phyloP scores from a whole-genome alignment of 371 early-diverging fungal species.

The Mortierella sp. region DNA sequence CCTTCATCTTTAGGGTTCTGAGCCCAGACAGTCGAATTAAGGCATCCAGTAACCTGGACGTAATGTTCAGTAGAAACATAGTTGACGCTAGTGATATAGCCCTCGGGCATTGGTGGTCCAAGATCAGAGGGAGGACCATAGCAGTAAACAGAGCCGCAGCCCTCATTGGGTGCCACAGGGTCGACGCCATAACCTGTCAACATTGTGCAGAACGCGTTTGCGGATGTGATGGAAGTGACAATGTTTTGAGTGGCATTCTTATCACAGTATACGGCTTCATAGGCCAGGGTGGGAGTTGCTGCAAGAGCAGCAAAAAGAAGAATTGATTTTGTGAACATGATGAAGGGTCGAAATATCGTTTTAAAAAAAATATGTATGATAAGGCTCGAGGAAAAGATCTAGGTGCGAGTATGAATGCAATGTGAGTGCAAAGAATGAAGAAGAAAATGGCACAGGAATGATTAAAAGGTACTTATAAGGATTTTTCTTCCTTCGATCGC shows the following conservation, averaged over 20 bases:
- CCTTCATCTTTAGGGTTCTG: conserved; percentile 61
- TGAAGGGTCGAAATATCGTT: not conserved
- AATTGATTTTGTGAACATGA: conserved; percentile 31
- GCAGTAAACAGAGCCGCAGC: conserved; percentile 45
- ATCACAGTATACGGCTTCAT: conserved; percentile 32
- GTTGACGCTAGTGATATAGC: conserved; percentile 48
- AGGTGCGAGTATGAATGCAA: too few relatives aligned
- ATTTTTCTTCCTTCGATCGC: too few relatives aligned
- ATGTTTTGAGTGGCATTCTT: conserved; percentile 41
- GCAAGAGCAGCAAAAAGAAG: conserved; percentile 18
- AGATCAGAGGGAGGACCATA: conserved; percentile 39
- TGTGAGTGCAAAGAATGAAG: too few relatives aligned
- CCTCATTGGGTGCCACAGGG: conserved; percentile 45
- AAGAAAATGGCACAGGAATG: too few relatives aligned
- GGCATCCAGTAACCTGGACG: conserved; percentile 63
- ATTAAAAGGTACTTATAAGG: too few relatives aligned
- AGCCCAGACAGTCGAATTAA: conserved; percentile 54
- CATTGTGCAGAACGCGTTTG: conserved; percentile 44
- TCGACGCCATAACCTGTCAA: conserved; percentile 40
- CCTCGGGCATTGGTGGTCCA: conserved; percentile 57
- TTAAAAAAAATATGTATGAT: too few relatives aligned
- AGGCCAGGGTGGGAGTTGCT: conserved; percentile 34
- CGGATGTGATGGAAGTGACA: conserved; percentile 31
- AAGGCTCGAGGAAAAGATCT: too few relatives aligned
- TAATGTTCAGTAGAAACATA: conserved; percentile 50